phyloP scores from a whole-genome alignment of 305 asterid genomes.

The Fraxinus nigra region DNA sequence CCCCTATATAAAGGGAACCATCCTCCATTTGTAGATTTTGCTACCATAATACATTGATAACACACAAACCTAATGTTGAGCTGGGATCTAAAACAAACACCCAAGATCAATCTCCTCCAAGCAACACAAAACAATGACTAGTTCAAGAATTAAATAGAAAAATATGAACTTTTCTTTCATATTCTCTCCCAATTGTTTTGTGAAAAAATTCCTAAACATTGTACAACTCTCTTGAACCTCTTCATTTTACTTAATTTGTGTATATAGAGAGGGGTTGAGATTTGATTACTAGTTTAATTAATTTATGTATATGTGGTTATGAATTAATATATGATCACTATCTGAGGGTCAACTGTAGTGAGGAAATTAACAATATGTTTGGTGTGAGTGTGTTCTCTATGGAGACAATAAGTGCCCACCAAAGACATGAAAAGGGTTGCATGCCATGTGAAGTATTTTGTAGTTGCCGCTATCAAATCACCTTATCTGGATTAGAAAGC shows the following conservation, averaged over 20 bases:
- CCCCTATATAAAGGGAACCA: not conserved
- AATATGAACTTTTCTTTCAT: not conserved
- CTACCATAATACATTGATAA: not conserved
- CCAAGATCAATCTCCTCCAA: not conserved
- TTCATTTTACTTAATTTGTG: not conserved
- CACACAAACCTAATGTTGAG: not conserved
- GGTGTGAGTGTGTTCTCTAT: not conserved
- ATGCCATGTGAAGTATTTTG: not conserved
- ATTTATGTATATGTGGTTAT: not conserved
- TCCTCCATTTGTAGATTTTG: not conserved
- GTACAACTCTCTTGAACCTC: not conserved
- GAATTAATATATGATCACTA: not conserved
- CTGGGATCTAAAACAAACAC: not conserved
- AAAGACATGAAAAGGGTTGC: not conserved
- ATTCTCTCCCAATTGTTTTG: not conserved
- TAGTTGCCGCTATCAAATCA: constrained; percentile 3
- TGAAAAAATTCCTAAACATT: not conserved
- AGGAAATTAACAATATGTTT: not conserved
- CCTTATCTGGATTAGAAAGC: not conserved
- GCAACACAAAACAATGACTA: not conserved
- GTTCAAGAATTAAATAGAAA: not conserved
- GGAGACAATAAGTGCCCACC: constrained; percentile 2
- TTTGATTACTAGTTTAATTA: not conserved
- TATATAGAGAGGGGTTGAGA: not conserved
- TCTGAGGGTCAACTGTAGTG: not conserved